Conservation (phyloP, 176 grass and related monocot species). For the Avena eriantha region DNA sequence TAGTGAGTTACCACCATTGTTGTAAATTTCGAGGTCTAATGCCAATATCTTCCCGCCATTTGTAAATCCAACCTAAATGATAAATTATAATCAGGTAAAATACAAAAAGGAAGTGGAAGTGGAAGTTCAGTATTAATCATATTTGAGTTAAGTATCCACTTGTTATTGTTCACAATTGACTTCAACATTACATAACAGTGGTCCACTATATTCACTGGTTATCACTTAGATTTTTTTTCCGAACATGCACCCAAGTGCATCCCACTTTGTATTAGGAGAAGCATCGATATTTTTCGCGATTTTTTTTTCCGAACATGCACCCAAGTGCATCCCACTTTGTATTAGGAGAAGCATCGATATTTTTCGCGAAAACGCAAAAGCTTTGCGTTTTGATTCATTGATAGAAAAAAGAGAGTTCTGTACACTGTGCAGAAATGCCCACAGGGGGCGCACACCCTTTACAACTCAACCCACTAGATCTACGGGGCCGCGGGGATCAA, state of each 20-base stretch:
- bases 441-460: too few relatives aligned
- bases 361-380: too few relatives aligned
- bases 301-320: background rate
- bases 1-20: conserved; percentile 82
- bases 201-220: conserved; percentile 15
- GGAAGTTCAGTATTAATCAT: background rate
- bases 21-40: conserved; percentile 85
- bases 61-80: conserved; percentile 85
- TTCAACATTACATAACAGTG: conserved; percentile 14
- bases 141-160: conserved; percentile 9
- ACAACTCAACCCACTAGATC: too few relatives aligned
- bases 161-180: background rate
- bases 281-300: too few relatives aligned
- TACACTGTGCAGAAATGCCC: too few relatives aligned
- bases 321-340: background rate
- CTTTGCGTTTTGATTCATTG: too few relatives aligned
- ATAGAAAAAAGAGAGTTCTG: too few relatives aligned
- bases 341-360: background rate
- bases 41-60: conserved; percentile 85
- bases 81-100: conserved; percentile 25
- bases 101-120: background rate
- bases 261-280: background rate
- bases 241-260: background rate
- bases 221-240: background rate
- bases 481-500: too few relatives aligned